Base-by-base conservation (phyloP, 768 basidiomycete species). In the Suillus fuscotomentosus region DNA sequence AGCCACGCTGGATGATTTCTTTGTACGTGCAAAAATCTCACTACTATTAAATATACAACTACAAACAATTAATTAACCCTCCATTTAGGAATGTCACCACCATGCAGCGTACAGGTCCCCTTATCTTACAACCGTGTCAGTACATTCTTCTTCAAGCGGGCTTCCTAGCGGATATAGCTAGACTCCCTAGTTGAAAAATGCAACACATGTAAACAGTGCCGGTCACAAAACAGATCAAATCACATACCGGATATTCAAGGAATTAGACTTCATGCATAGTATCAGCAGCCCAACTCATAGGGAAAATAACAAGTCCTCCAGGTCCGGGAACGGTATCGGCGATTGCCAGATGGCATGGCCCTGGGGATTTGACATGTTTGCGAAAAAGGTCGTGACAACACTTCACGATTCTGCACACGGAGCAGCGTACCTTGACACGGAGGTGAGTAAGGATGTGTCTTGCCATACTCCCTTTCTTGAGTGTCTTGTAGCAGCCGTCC, bases 381-480 rank as follows among this genome's bases (percentile, higher is more conserved):
- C n/a, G 55, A 39, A 56, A n/a, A 38, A 56, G 3, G 20, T 56
- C 36, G 14, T 4, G 8, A 24, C 55, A 22, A 3, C 38, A 39
- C n/a, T 24, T 56, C 3, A 56, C 36, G 7, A 56, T n/a, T 39
- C 55, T 14, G 36, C 55, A 56, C 8, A 22, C 13, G 1, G 65
- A 60, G 48, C 65, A 63, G 10, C 22, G 27, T 8, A 43, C 50
- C 15, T 36, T 60, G 9, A 60, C 56, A n/a, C 39, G 17, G 3
- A 66, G 39, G 34, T 66, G 65, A 34, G 65, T 47, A 41, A 63
- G 57, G 6, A 66, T 24, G 15, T 66, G 65, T 13, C 62, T 55
- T 13, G 62, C 9, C 27, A 66, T 60, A 41, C 62, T 60, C 17
- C 39, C 56, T 1, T 7, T 36, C n/a, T 47, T 63, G 27, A 55